Evolutionary conservation across 495 filamentous ascomycete genomes (phyloP), one percentile per base, ranked within the genome.

Genomic region (Xylaria cubensis): DNA sequence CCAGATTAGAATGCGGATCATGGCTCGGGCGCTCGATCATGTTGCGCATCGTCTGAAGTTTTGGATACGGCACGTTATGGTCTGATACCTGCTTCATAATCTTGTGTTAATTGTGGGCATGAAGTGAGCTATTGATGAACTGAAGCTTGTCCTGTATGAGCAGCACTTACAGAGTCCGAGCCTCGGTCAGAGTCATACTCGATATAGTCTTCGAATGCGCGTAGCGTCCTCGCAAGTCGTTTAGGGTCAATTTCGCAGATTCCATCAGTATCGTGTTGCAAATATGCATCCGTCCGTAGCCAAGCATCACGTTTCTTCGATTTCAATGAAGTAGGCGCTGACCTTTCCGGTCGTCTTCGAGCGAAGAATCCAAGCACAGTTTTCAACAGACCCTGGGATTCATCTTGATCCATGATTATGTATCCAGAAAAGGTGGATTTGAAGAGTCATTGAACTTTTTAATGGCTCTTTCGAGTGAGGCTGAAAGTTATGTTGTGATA

Each of bases 251-350:
- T 48, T 53, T 79, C 77, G 73, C 51, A 73, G 68, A 77, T 65
- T 56, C 71, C 70, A 74, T 74, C 70, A 51, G 51, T 66, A 50
- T 78, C 76, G 61, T 71, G 74, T 70, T 80, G 78, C 70, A 80
- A 69, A 79, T 58, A 79, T 67, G 77, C 73, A 71, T 80, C 77
- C 67, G 78, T 80, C 70, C 77, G 77, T 56, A 80, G 67, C 75
- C 77, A 80, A 70, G 78, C 78, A 9, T 80, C 78, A 66, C 59
- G 70, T 73, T 24, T 75, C 59, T 64, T 70, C 36, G 78, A 78
- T 72, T 65, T 72, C 74, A 80, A 68, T 61, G 77, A 78, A 42
- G 72, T 39, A 8, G 74, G 77, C 66, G 75, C 64, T 50, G 76
- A 73, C 72, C 69, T 78, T 78, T 80, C 63, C 71, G 74, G 77